Evolutionary conservation across 2,329 filamentous ascomycete species (phyloP).

Genomic region (Neophaeococcomyces mojaviensis): DNA sequence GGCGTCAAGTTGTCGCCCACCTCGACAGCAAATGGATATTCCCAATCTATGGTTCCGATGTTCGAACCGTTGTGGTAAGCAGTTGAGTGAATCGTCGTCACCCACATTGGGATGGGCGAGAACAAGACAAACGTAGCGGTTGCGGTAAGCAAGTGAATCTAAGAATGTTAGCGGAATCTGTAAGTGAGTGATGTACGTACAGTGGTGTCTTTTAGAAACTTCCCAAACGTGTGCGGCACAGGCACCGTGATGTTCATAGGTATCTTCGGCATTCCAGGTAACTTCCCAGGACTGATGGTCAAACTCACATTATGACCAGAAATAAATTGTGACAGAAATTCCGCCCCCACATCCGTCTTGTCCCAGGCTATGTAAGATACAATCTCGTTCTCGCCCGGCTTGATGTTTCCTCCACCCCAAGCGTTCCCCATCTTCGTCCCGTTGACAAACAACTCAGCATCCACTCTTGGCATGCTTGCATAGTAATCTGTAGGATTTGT

Average conservation of each 20-base stretch:
- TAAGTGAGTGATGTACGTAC: constrained; percentile 28
- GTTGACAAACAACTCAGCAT: constrained; percentile 68
- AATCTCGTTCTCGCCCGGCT: constrained; percentile 63
- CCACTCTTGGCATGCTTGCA: constrained; percentile 71
- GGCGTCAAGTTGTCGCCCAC: constrained; percentile 68
- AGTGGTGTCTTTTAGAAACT: constrained; percentile 78
- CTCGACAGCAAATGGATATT: constrained; percentile 65
- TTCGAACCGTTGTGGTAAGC: constrained; percentile 75
- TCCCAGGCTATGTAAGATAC: constrained; percentile 68
- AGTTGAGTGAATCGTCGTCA: constrained; percentile 75
- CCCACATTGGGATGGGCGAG: constrained; percentile 72
- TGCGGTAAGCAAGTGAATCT: constrained; percentile 74
- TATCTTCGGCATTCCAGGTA: constrained; percentile 65
- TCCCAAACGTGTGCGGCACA: constrained; percentile 46
- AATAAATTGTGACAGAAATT: constrained; percentile 76
- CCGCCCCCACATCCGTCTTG: constrained; percentile 58
- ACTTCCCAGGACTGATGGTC: constrained; percentile 61
- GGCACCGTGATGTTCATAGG: constrained; percentile 61
- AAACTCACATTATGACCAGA: constrained; percentile 82
- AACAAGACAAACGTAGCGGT: constrained; percentile 76
- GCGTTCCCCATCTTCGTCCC: constrained; percentile 68
- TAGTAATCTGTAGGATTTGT: constrained; percentile 88
- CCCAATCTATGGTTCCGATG: constrained; percentile 69
- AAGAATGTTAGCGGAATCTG: not conserved
- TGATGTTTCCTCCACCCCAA: constrained; percentile 54